Evolutionary conservation across 2,329 filamentous ascomycete genomes (phyloP).

Genomic region (Xylaria sp.): DNA sequence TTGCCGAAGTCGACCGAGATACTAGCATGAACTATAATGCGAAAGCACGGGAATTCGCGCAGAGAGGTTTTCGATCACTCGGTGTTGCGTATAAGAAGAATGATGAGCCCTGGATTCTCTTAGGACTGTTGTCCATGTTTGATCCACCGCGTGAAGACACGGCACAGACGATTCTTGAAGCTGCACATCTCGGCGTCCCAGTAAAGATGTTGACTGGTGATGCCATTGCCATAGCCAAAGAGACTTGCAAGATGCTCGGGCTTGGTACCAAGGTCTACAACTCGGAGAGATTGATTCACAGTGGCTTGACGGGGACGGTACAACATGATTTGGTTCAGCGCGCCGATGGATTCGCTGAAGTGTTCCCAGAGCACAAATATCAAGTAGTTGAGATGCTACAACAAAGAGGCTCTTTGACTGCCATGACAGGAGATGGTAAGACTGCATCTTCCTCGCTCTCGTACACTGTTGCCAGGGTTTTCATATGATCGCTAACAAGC

Average conservation of each 20-base stretch:
- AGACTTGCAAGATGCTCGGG: conserved; percentile 84
- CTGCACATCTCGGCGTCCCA: conserved; percentile 77
- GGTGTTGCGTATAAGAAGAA: conserved; percentile 83
- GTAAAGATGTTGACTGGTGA: conserved; percentile 88
- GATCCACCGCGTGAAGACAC: conserved; percentile 82
- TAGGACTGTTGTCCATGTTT: conserved; percentile 83
- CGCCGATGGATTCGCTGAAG: conserved; percentile 77
- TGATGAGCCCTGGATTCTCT: conserved; percentile 76
- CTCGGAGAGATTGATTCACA: conserved; percentile 80
- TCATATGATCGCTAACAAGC: conserved; percentile 18
- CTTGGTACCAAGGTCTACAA: conserved; percentile 85
- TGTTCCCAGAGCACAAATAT: conserved; percentile 81
- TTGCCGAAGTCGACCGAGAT: conserved; percentile 73
- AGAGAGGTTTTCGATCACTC: conserved; percentile 82
- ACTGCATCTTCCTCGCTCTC: background rate
- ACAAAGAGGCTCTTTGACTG: conserved; percentile 76
- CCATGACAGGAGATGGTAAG: conserved; percentile 76
- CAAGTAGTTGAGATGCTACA: conserved; percentile 80
- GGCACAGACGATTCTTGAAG: conserved; percentile 80
- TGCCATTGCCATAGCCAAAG: conserved; percentile 81
- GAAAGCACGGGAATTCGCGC: conserved; percentile 79
- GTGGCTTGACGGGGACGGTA: conserved; percentile 76
- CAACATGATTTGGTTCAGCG: conserved; percentile 82
- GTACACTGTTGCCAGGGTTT: background rate
- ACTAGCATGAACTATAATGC: conserved; percentile 73